These are phyloP conservation scores for Phytophthora megakarya DNA, from an alignment of 352 stramenopile species.

Conservation along the genomic window DNA sequence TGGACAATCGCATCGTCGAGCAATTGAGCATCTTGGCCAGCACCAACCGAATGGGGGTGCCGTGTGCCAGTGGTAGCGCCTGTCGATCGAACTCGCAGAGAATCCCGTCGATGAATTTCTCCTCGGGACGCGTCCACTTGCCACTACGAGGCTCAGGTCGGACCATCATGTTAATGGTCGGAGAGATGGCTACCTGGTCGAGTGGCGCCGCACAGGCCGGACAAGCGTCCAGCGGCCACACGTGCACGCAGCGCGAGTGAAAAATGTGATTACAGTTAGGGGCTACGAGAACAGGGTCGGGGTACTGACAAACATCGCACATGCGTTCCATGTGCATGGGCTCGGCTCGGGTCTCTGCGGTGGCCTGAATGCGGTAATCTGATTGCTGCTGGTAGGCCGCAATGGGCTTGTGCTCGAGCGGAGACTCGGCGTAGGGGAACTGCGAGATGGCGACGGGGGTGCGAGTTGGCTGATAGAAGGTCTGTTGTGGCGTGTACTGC, in stretches of 20 bases:
- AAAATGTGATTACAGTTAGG: constrained; percentile 82
- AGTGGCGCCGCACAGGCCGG: constrained; percentile 64
- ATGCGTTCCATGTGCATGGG: constrained; percentile 37
- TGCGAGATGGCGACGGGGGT: constrained; percentile 39
- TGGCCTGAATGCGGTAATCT: constrained; percentile 30
- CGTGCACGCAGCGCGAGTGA: constrained; percentile 83
- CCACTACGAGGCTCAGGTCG: constrained; percentile 72
- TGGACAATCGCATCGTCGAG: constrained; percentile 88
- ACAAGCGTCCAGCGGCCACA: constrained; percentile 73
- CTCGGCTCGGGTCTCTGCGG: constrained; percentile 1
- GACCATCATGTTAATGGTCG: constrained; percentile 76
- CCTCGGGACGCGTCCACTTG: constrained; percentile 85
- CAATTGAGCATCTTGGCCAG: constrained; percentile 88
- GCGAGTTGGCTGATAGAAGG: constrained; percentile 36
- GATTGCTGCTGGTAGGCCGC: constrained; percentile 25
- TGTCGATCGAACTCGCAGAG: constrained; percentile 82
- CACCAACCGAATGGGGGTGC: constrained; percentile 82
- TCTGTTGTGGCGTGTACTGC: constrained; percentile 36
- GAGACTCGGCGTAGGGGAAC: constrained; percentile 38
- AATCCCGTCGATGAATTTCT: constrained; percentile 88
- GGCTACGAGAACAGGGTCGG: constrained; percentile 76
- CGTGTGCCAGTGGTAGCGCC: constrained; percentile 76
- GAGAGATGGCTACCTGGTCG: constrained; percentile 60
- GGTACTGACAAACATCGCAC: constrained; percentile 81
- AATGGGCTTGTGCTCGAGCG: constrained; percentile 41